These are phyloP conservation scores for Bertia moriformis DNA, from an alignment of 2,329 filamentous ascomycete genomes.

Conservation along the genomic window DNA sequence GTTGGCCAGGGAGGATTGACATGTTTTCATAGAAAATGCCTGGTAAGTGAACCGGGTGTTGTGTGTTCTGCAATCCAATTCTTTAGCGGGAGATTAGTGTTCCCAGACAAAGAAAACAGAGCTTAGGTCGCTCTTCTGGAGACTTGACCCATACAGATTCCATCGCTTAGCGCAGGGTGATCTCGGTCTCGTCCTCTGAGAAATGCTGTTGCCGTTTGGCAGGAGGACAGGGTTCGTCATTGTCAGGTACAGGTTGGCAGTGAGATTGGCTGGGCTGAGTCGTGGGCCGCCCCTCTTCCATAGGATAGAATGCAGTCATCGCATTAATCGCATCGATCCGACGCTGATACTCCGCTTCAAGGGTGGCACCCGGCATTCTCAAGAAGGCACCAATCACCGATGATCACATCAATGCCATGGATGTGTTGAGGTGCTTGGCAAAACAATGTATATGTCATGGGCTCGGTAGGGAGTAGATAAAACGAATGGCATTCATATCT, in stretches of 20 bases:
- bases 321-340: constrained; percentile 11
- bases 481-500: too few species aligned
- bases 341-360: constrained; percentile 10
- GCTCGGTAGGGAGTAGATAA: too few species aligned
- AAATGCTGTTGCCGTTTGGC: background rate
- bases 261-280: constrained; percentile 3
- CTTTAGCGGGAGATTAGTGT: constrained; percentile 2
- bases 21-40: constrained; percentile 7
- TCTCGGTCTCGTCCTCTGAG: constrained; percentile 4
- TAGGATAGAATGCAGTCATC: constrained; percentile 10
- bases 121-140: constrained; percentile 3
- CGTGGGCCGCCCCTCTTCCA: constrained; percentile 8
- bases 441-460: too few species aligned
- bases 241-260: constrained; percentile 1
- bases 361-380: constrained; percentile 7
- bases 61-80: background rate
- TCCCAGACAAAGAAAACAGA: constrained; percentile 7
- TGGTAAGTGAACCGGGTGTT: constrained; percentile 3
- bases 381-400: constrained; percentile 10
- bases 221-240: constrained; percentile 1
- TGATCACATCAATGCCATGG: constrained; percentile 8
- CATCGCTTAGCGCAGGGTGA: constrained; percentile 5
- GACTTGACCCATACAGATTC: constrained; percentile 5
- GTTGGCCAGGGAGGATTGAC: constrained; percentile 7
- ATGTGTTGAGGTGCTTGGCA: constrained; percentile 8